These are phyloP conservation scores for Boletus sp. DNA, from an alignment of 768 basidiomycete species.

Conservation along the genomic window DNA sequence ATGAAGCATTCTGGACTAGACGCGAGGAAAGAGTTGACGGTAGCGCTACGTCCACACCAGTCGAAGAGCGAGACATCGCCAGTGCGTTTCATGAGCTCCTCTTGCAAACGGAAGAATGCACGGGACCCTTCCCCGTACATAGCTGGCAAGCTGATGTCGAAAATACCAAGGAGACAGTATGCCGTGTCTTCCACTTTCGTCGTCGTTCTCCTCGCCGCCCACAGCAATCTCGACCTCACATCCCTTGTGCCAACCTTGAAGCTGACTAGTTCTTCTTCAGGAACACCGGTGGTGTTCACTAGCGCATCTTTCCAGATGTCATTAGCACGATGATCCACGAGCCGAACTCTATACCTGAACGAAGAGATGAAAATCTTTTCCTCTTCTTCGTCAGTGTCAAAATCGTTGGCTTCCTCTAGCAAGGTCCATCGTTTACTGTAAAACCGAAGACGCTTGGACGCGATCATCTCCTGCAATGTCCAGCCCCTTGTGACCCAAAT, in stretches of 20 bases:
- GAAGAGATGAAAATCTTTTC: conserved; percentile 7
- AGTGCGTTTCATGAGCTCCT: conserved; percentile 28
- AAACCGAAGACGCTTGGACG: conserved; percentile 27
- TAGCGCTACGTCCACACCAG: conserved; percentile 21
- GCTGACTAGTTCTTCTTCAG: not conserved
- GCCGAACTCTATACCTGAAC: conserved; percentile 18
- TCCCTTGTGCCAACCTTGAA: conserved; percentile 17
- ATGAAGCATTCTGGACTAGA: conserved; percentile 15
- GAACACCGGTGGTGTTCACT: conserved; percentile 14
- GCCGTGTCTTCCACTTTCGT: conserved; percentile 29
- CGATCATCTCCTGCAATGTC: conserved; percentile 29
- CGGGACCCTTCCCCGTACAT: conserved; percentile 27
- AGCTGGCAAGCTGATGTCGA: conserved; percentile 26
- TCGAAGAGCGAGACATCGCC: conserved; percentile 23
- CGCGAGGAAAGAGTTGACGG: conserved; percentile 24
- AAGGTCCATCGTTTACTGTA: conserved; percentile 25
- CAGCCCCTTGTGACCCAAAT: conserved; percentile 24
- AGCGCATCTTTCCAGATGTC: conserved; percentile 15
- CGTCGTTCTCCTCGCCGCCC: conserved; percentile 29
- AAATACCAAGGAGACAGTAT: conserved; percentile 31
- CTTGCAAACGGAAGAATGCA: conserved; percentile 29
- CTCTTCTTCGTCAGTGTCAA: conserved; percentile 10
- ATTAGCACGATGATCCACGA: conserved; percentile 18
- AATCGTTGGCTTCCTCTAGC: conserved; percentile 22
- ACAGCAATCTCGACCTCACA: conserved; percentile 19